These are phyloP conservation scores for Melampsora americana DNA, from an alignment of 1,284 basidiomycete species.

Conservation along the genomic window DNA sequence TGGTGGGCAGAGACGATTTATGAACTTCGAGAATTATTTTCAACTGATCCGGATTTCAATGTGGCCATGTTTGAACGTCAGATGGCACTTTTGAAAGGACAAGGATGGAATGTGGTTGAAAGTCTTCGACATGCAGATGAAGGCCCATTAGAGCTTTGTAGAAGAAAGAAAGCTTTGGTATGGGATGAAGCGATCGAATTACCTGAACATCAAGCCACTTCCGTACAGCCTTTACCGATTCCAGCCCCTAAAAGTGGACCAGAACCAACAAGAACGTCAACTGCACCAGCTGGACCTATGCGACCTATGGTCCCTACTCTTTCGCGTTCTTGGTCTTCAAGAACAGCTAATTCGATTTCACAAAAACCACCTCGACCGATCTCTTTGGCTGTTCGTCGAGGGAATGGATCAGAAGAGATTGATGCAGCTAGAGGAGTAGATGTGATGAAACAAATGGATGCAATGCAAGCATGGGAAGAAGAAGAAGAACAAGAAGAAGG, in stretches of 20 bases:
- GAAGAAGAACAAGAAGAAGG: slow-evolving; percentile 21
- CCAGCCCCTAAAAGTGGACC: neutral
- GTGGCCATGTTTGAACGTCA: slow-evolving; percentile 63
- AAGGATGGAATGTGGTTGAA: slow-evolving; percentile 84
- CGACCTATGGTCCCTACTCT: neutral
- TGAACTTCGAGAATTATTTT: slow-evolving; percentile 71
- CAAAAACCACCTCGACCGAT: slow-evolving; percentile 29
- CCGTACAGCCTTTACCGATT: neutral
- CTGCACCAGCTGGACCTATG: slow-evolving; percentile 13
- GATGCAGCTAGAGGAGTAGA: slow-evolving; percentile 32
- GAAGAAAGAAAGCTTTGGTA: slow-evolving; percentile 70
- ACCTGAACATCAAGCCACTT: slow-evolving; percentile 35
- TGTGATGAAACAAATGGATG: slow-evolving; percentile 39
- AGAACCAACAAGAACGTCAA: slow-evolving; percentile 8
- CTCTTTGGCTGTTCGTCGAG: slow-evolving; percentile 12
- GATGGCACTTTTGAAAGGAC: slow-evolving; percentile 83
- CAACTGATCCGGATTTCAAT: slow-evolving; percentile 67
- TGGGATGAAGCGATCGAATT: slow-evolving; percentile 80
- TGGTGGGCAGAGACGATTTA: slow-evolving; percentile 88
- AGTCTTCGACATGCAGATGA: slow-evolving; percentile 70
- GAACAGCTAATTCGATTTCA: neutral
- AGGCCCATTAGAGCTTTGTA: slow-evolving; percentile 79
- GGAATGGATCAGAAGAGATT: neutral
- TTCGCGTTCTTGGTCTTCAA: slow-evolving; percentile 19
- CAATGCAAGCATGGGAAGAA: slow-evolving; percentile 16